Evolutionary conservation across 495 filamentous ascomycete species (phyloP).

Genomic region (Xylaria scruposa): DNA sequence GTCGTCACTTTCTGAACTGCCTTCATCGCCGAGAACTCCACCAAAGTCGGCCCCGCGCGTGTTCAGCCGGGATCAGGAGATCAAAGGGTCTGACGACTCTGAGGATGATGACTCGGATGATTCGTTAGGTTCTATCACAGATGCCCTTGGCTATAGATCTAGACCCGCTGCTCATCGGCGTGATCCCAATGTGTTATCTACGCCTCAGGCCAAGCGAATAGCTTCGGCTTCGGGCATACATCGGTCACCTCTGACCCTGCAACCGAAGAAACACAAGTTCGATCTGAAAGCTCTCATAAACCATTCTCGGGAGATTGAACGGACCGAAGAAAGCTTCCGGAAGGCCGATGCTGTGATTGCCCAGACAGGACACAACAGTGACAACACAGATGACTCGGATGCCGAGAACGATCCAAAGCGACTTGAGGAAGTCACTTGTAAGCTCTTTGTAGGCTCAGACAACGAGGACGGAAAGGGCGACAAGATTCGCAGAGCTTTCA

Average conservation of each 20-base stretch:
- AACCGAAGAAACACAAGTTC: slow-evolving; percentile 66
- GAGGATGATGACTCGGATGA: slow-evolving; percentile 53
- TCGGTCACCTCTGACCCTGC: slow-evolving; percentile 52
- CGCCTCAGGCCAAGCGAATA: slow-evolving; percentile 50
- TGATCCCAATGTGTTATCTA: slow-evolving; percentile 37
- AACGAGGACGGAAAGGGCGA: slow-evolving; percentile 61
- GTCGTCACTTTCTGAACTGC: slow-evolving; percentile 20
- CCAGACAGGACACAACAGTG: slow-evolving; percentile 33
- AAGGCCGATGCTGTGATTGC: slow-evolving; percentile 36
- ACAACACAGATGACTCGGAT: slow-evolving; percentile 28
- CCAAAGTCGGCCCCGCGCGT: slow-evolving; percentile 35
- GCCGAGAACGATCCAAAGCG: slow-evolving; percentile 32
- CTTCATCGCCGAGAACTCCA: slow-evolving; percentile 41
- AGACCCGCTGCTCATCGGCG: slow-evolving; percentile 32
- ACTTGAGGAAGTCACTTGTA: slow-evolving; percentile 45
- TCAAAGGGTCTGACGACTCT: slow-evolving; percentile 74
- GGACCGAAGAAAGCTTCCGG: slow-evolving; percentile 59
- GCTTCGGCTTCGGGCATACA: slow-evolving; percentile 44
- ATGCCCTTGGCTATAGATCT: slow-evolving; percentile 32
- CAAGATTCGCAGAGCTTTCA: slow-evolving; percentile 72
- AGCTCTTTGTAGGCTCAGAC: slow-evolving; percentile 55
- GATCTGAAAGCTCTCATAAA: slow-evolving; percentile 70
- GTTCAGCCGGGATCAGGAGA: slow-evolving; percentile 52
- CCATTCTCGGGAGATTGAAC: slow-evolving; percentile 62
- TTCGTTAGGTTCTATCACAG: slow-evolving; percentile 38